Evolutionary conservation across 371 early-diverging fungal species (phyloP).

Genomic region (Syncephalastrum racemosum): DNA sequence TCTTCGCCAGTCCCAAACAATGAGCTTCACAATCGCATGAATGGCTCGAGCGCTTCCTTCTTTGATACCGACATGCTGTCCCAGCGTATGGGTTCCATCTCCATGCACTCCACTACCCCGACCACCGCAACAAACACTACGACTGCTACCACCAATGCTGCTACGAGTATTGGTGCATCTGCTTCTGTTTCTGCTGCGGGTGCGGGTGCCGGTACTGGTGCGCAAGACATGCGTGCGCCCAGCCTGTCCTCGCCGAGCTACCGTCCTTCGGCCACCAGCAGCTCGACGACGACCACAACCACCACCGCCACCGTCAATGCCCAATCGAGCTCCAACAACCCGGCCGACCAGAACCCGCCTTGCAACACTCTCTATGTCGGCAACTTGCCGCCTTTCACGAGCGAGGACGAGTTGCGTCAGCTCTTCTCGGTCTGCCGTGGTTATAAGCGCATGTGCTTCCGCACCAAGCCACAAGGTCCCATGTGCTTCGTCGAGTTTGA

Average conservation of each 20-base stretch:
- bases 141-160: conserved; percentile 3
- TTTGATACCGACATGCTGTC: conserved; percentile 14
- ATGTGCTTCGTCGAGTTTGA: conserved; percentile 97
- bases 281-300: not conserved
- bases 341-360: conserved; percentile 86
- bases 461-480: conserved; percentile 81
- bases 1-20: conserved; percentile 49
- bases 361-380: conserved; percentile 97
- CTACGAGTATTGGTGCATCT: too few species aligned
- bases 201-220: too few species aligned
- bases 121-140: conserved; percentile 1
- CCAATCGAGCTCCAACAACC: conserved; percentile 12
- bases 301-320: conserved; percentile 8
- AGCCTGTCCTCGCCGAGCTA: conserved; percentile 18
- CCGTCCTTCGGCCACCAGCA: conserved; percentile 3
- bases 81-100: conserved; percentile 15
- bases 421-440: conserved; percentile 79
- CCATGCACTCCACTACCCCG: conserved; percentile 5
- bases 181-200: too few species aligned
- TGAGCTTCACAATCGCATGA: not conserved
- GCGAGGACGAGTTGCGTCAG: conserved; percentile 84
- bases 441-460: conserved; percentile 88
- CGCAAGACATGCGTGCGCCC: conserved; percentile 10
- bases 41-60: conserved; percentile 8
- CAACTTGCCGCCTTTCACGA: conserved; percentile 83